Conservation (phyloP, 331 rosid species). For the Spiraea crenata region DNA sequence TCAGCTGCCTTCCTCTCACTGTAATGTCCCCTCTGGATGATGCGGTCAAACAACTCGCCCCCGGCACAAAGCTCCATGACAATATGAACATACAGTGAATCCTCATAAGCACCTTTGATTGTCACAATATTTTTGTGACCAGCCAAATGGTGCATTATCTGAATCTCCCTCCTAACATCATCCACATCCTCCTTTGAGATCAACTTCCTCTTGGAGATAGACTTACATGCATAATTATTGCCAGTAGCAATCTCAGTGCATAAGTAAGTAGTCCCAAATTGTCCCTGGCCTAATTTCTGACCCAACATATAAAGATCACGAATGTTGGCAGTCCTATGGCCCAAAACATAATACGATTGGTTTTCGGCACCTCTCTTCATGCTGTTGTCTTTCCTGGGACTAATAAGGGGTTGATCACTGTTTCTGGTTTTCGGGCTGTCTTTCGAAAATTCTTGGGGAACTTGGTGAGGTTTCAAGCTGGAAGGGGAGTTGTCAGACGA, state of each 20-base stretch:
- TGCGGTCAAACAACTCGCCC: conserved; percentile 94
- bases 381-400: conserved; percentile 53
- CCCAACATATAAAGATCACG: conserved; percentile 93
- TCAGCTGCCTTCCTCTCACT: conserved; percentile 98
- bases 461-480: conserved; percentile 40
- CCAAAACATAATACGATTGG: conserved; percentile 84
- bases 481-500: conserved; percentile 47
- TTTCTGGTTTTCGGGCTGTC: conserved; percentile 16
- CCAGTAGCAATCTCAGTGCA: conserved; percentile 70
- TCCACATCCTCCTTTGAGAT: conserved; percentile 92
- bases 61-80: conserved; percentile 98
- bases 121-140: conserved; percentile 97
- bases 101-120: conserved; percentile 97
- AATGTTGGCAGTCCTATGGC: conserved; percentile 85
- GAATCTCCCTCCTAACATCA: conserved; percentile 96
- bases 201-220: conserved; percentile 95
- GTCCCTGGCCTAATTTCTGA: conserved; percentile 93
- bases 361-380: conserved; percentile 74
- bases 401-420: conserved; percentile 19
- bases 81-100: conserved; percentile 86
- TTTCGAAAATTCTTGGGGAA: conserved; percentile 37
- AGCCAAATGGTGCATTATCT: conserved; percentile 98
- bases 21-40: conserved; percentile 97
- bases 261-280: conserved; percentile 85
- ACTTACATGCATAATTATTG: conserved; percentile 84